A percentile compares a stretch with the other conserved stretches of the same genome.
These are phyloP conservation scores for Cardiospermum halicacabum DNA, from an alignment of 345 rosid species.

Conservation along the genomic window DNA sequence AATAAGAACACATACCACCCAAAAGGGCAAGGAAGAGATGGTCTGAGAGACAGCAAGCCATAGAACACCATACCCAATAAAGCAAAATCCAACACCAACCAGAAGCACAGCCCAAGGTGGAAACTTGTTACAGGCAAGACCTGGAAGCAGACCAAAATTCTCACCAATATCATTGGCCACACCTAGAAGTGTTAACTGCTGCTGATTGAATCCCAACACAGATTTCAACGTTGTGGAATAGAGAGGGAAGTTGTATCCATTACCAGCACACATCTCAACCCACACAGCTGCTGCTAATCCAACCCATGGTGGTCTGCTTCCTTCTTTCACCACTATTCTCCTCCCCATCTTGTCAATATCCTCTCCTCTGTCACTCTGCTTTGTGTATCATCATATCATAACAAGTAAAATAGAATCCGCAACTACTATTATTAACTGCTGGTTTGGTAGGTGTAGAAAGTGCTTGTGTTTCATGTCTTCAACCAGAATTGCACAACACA, in stretches of 20 bases:
- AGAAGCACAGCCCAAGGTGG: conserved; percentile 85
- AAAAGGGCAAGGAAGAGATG: conserved; percentile 59
- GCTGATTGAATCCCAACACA: conserved; percentile 73
- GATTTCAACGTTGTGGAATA: conserved; percentile 72
- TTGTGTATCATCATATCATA: too few species aligned
- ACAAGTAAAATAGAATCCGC: too few species aligned
- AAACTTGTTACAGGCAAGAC: conserved; percentile 80
- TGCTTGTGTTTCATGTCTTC: too few species aligned
- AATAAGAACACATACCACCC: conserved; percentile 51
- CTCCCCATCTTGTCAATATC: too few species aligned
- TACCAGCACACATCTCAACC: conserved; percentile 76
- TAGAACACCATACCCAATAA: conserved; percentile 81
- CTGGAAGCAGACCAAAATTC: conserved; percentile 78
- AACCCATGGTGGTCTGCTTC: conserved; percentile 97
- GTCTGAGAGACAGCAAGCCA: conserved; percentile 77
- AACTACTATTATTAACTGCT: too few species aligned
- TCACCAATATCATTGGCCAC: conserved; percentile 96
- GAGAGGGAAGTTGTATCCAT: conserved; percentile 67
- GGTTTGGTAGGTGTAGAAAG: too few species aligned
- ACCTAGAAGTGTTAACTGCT: conserved; percentile 77
- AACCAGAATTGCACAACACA: too few species aligned
- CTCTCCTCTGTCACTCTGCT: too few species aligned
- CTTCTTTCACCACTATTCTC: conserved; percentile 44
- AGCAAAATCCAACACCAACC: conserved; percentile 62
- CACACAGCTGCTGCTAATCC: conserved; percentile 91